Base-by-base conservation (phyloP, 768 basidiomycete species). In the Gloeostereum incarnatum region DNA sequence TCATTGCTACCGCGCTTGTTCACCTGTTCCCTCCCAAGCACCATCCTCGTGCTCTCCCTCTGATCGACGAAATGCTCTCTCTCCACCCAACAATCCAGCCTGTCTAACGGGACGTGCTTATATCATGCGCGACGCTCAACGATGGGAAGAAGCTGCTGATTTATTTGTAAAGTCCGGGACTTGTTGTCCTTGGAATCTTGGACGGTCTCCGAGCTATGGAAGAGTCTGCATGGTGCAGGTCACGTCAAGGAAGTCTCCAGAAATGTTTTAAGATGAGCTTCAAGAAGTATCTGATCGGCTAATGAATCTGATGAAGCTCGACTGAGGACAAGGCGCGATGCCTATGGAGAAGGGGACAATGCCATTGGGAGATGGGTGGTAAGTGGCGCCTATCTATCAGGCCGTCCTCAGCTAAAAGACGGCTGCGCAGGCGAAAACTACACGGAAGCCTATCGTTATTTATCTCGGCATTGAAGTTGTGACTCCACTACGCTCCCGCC, bases 1-100 rank as follows among this genome's bases (percentile, higher is more conserved):
- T 68, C 4, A 68, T 94, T 9, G 82, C 78, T 2, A 81, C 77
- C 0, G 77, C 87, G 4, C 68, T 96, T 11, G 84, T 90, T 3
- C 83, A 96, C 50, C 67, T 85, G 35, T 88, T 76, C 55, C 79
- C 93, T 20, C 94, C 94, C 0, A 92, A 92, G 49, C 83, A 97
- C 48, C 94, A 98, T 53, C 48, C 63, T 8, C 77, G 81, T 36
- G 94, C 96, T 1, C 61, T 81, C 18, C 62, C 69, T 13, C 68
- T 96, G 7, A 65, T 97, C 16, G 75, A 85, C 22, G 75, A 80
- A 3, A 68, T 94, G 11, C 71, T 98, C 1, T 48, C 61, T 2
- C 59, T 68, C 23, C 75, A 26, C 75, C 84, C 0, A 49, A 71
- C 36, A 81, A 90, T 47, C 59, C 75, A 6, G 55, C 68, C 9